These are phyloP conservation scores for Rutstroemia sp. DNA, from an alignment of 2,329 filamentous ascomycete species.

Conservation along the genomic window DNA sequence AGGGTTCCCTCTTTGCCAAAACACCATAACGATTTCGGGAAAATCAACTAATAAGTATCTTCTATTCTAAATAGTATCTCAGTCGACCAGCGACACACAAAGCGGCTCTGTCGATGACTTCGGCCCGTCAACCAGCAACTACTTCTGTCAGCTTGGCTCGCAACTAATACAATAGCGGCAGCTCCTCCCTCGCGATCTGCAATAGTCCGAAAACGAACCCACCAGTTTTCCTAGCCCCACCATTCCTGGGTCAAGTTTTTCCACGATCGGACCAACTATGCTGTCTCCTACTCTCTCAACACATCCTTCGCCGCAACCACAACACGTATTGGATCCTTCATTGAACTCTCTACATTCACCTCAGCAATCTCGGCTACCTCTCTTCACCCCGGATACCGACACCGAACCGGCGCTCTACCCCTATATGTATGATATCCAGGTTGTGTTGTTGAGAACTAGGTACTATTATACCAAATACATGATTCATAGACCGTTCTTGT, in stretches of 20 bases:
- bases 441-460: constrained; percentile 48
- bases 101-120: constrained; percentile 15
- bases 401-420: constrained; percentile 38
- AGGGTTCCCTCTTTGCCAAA: constrained; percentile 17
- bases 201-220: constrained; percentile 49
- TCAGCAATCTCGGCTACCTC: constrained; percentile 24
- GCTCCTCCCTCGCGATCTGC: constrained; percentile 45
- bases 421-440: constrained; percentile 48
- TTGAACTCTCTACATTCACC: constrained; percentile 15
- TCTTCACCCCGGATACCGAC: constrained; percentile 43
- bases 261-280: constrained; percentile 7
- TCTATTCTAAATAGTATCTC: background rate
- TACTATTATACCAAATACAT: constrained; percentile 54
- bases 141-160: constrained; percentile 43
- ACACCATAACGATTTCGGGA: too few relatives aligned
- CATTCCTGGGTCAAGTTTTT: constrained; percentile 3
- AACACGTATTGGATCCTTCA: constrained; percentile 13
- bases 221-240: constrained; percentile 33
- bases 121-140: constrained; percentile 26
- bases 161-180: constrained; percentile 52
- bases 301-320: background rate
- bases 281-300: background rate
- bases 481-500: constrained; percentile 50
- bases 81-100: constrained; percentile 13
- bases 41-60: constrained; percentile 5